Base-by-base conservation (phyloP, 2,329 filamentous ascomycete genomes). In the Hymenoscyphus fructigenus region DNA sequence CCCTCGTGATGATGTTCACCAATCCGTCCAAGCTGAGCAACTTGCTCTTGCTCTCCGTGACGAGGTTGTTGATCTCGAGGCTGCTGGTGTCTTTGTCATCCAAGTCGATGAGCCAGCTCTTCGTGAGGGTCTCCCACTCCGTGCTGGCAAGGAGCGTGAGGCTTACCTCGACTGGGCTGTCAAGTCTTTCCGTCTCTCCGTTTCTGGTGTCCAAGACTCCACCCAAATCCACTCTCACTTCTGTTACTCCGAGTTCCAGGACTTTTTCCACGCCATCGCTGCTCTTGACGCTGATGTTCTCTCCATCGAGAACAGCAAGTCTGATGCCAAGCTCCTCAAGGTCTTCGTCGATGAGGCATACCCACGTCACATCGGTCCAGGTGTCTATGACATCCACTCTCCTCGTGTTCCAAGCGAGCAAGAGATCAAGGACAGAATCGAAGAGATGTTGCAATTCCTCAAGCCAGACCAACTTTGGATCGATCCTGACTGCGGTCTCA, bases 231-330 rank as follows among this genome's bases (percentile, higher is more conserved):
- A 99, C 90, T 97, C 93, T 70, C 95, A 99, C 87, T 99, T 99
- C 91, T 99, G 95, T 83, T 99, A 99, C 90, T 98, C 95, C 61
- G 95, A 99, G 87, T 99, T 99, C 92, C 95, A 99, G 85, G 95
- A 99, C 86, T 99, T 99, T 88, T 99, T 99, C 93, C 92, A 98
- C 83, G 95, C 95, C 83, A 99, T 99, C 75, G 92, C 95, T 71
- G 94, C 95, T 68, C 90, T 99, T 71, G 95, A 99, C 79, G 94
- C 95, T 69, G 95, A 99, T 82, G 95, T 99, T 70, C 89, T 99
- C 76, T 96, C 92, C 78, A 99, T 99, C 75, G 95, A 99, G 90
- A 99, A 99, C 92, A 96, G 91, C 91, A 99, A 99, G 91, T 96
- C 92, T 75, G 95, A 99, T 77, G 95, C 95, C 78, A 99, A 99